phyloP scores from a whole-genome alignment of 139 green algal species.

The Chlorella sorokiniana region DNA sequence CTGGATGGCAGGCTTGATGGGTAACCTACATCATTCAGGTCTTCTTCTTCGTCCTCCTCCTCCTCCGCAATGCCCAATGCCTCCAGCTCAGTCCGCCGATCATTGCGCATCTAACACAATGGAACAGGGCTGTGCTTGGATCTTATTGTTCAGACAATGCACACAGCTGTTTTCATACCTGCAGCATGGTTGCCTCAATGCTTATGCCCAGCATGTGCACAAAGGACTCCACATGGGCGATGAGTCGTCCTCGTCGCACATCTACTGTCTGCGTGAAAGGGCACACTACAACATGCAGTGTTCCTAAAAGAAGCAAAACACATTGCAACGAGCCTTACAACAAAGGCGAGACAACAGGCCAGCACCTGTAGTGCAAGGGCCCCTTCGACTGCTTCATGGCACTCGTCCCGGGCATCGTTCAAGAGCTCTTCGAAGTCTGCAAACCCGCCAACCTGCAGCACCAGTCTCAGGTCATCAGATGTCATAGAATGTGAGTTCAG shows the following conservation, averaged over 20 bases:
- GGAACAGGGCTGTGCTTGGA: background rate
- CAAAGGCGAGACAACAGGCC: background rate
- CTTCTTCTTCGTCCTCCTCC: background rate
- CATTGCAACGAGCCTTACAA: background rate
- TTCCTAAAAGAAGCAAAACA: no score
- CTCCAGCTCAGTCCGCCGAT: conserved; percentile 1
- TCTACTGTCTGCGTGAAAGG: conserved; percentile 27
- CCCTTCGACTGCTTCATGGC: background rate
- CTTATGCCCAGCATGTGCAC: conserved; percentile 21
- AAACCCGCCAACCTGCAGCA: background rate
- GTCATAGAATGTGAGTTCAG: background rate
- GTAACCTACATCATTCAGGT: background rate
- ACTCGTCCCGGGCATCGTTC: conserved; percentile 18
- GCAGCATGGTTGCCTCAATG: conserved; percentile 25
- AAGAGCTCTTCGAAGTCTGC: conserved; percentile 28
- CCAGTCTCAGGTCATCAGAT: background rate
- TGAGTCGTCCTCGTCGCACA: conserved; percentile 38
- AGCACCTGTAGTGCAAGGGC: background rate
- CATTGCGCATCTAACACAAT: background rate
- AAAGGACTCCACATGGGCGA: conserved; percentile 34
- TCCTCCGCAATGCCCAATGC: background rate
- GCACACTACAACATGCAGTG: background rate
- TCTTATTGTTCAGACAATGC: no score
- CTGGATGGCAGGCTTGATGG: background rate
- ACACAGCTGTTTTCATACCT: background rate